Base-by-base conservation (phyloP, 108 stramenopile genomes). In the Mayamaea pseudoterrestris region DNA sequence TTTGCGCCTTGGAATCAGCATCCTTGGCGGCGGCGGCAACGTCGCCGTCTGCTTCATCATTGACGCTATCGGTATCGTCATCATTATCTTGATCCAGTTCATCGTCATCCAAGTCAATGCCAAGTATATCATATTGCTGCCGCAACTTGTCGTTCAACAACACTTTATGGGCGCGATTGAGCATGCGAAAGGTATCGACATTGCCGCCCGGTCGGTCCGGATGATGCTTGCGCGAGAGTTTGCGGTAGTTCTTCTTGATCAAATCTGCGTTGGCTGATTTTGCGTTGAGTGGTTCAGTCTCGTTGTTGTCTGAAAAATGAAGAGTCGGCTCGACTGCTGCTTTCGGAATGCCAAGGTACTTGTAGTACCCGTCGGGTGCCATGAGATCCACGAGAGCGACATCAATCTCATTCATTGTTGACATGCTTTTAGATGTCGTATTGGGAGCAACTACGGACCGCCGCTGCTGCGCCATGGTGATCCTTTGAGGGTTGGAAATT, bases 301-400 rank as follows among this genome's bases (percentile, higher is more conserved):
- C 7, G 4, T 35, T 36, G 21, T 23, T 30, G 31, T 56, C 46
- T 22, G 27, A 29, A n/a, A n/a, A n/a, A n/a, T n/a, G n/a, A 24
- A 21, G 14, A 5, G 30, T 36, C 29, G 26, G 23, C 30, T 22
- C 11, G 1, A 22, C 27, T 27, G 44, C 11, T 42, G 54, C 30
- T 41, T 76, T 78, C 16, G 58, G 51, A 27, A 89, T 75, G 20
- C 51, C 50, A 2, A 89, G 65, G 53, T 83, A 83, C n/a, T 50
- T 58, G 60, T 89, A 89, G 50, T 89, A 89, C 7, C 87, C 87
- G 60, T 89, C 87, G 26, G 87, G 87, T 23, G 69, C 50, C 5
- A 89, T 49, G 34, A 89, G 60, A 45, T 63, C 29, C 45, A 74
- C 61, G 44, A 88, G 60, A 23, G 85, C 85, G 24, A 76, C 80